Evolutionary conservation across 2,329 filamentous ascomycete species (phyloP).

Genomic region (Chaetomiaceae sp.): DNA sequence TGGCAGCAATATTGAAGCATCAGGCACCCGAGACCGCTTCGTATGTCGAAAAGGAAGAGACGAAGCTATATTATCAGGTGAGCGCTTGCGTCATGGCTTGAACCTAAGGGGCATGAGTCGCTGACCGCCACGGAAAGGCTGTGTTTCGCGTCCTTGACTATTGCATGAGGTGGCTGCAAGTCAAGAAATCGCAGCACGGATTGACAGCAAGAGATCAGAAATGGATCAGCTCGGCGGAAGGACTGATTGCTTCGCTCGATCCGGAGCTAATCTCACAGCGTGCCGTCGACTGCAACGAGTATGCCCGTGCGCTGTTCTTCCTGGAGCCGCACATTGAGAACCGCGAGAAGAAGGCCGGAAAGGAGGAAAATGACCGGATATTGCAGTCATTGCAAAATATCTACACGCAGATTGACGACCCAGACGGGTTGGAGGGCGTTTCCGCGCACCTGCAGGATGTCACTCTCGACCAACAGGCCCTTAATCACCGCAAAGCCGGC

Average conservation of each 20-base stretch:
- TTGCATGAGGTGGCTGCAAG: conserved; percentile 80
- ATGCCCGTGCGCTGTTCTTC: conserved; percentile 85
- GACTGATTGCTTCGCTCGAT: conserved; percentile 58
- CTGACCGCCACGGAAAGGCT: conserved; percentile 48
- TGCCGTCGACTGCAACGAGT: conserved; percentile 90
- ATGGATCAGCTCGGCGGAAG: conserved; percentile 44
- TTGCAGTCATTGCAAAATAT: conserved; percentile 82
- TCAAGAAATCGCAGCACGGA: conserved; percentile 48
- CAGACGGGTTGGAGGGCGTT: conserved; percentile 91
- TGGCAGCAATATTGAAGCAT: conserved; percentile 67
- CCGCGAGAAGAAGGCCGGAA: conserved; percentile 41
- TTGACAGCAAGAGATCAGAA: conserved; percentile 40
- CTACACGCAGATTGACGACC: conserved; percentile 96
- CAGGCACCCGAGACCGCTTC: conserved; percentile 44
- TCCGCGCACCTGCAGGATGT: conserved; percentile 78
- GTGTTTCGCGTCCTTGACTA: conserved; percentile 91
- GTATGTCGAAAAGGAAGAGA: conserved; percentile 62
- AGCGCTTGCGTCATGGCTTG: conserved; percentile 24
- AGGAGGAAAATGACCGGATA: conserved; percentile 55
- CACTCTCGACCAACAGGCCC: conserved; percentile 88
- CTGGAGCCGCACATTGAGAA: conserved; percentile 76
- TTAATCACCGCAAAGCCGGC: conserved; percentile 88
- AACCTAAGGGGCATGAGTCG: neutral
- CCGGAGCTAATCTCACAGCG: conserved; percentile 68
- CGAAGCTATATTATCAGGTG: conserved; percentile 83